Evolutionary conservation across 2,329 filamentous ascomycete genomes (phyloP).

Genomic region (Beauveria pseudobassiana): DNA sequence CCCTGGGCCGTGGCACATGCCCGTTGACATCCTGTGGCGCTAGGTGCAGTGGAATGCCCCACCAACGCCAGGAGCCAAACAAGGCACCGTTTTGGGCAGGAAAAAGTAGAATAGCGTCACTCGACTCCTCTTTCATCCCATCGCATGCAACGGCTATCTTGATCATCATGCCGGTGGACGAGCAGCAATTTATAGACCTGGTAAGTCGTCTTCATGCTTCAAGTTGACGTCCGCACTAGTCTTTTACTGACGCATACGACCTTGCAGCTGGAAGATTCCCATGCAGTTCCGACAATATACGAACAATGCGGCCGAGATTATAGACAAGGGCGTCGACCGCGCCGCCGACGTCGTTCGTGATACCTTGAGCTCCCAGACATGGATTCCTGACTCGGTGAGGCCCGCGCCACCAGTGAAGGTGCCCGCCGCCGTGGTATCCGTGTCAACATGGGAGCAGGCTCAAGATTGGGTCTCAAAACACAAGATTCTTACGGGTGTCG

Average conservation of each 20-base stretch:
- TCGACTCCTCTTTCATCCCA: constrained; percentile 3
- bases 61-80: constrained; percentile 4
- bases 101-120: constrained; percentile 12
- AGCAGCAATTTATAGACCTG: constrained; percentile 70
- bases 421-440: constrained; percentile 26
- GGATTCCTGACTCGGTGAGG: constrained; percentile 64
- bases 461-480: constrained; percentile 67
- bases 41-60: background rate
- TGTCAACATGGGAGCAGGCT: constrained; percentile 41
- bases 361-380: constrained; percentile 56
- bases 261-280: constrained; percentile 42
- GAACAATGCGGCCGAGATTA: constrained; percentile 65
- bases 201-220: constrained; percentile 42
- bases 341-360: constrained; percentile 66
- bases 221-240: background rate
- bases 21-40: background rate
- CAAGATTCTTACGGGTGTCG: constrained; percentile 63
- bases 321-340: constrained; percentile 74
- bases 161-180: constrained; percentile 65
- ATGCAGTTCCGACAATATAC: constrained; percentile 65
- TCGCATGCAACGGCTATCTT: constrained; percentile 12
- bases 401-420: constrained; percentile 42
- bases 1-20: background rate
- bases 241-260: background rate
- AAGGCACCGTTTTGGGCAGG: background rate